Percentiles rank a stretch among this genome's conserved stretches.
phyloP scores from a whole-genome alignment of 192 early-diverging fungal species.

The Umbelopsis sp. region DNA sequence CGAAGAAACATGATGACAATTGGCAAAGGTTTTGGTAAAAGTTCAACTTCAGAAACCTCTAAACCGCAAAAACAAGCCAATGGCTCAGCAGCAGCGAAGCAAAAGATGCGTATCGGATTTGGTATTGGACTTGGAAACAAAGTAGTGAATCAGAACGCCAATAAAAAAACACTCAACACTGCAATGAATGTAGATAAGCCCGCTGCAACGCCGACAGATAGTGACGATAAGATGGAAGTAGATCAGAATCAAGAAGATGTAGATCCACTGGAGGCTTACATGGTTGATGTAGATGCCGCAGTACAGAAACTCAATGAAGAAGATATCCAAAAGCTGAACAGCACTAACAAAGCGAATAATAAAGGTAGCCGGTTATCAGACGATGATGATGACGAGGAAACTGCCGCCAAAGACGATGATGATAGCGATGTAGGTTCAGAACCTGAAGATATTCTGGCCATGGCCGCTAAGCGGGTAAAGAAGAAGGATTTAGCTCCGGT shows the following conservation, averaged over 20 bases:
- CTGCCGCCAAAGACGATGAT: constrained; percentile 34
- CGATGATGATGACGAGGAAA: constrained; percentile 42
- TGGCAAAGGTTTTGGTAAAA: background rate
- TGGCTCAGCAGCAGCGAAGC: background rate
- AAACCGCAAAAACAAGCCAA: background rate
- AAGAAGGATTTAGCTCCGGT: constrained; percentile 89
- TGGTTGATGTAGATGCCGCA: constrained; percentile 81
- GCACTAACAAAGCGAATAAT: constrained; percentile 23
- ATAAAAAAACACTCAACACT: background rate
- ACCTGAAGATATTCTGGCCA: constrained; percentile 71
- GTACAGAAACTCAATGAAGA: constrained; percentile 70
- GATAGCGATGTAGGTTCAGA: constrained; percentile 58
- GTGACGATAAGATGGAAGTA: constrained; percentile 43
- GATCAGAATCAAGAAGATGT: constrained; percentile 54
- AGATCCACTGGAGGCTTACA: constrained; percentile 85
- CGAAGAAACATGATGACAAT: constrained; percentile 22
- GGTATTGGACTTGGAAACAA: background rate
- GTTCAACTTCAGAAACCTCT: background rate
- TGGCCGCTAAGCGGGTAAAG: constrained; percentile 85
- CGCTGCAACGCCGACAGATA: background rate
- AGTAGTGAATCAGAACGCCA: background rate
- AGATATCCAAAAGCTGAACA: constrained; percentile 45
- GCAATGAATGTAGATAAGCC: constrained; percentile 30
- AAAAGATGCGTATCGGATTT: constrained; percentile 23
- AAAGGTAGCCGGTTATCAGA: constrained; percentile 27